Conservation (phyloP, 2,329 filamentous ascomycete species). For the Neonectria punicea region DNA sequence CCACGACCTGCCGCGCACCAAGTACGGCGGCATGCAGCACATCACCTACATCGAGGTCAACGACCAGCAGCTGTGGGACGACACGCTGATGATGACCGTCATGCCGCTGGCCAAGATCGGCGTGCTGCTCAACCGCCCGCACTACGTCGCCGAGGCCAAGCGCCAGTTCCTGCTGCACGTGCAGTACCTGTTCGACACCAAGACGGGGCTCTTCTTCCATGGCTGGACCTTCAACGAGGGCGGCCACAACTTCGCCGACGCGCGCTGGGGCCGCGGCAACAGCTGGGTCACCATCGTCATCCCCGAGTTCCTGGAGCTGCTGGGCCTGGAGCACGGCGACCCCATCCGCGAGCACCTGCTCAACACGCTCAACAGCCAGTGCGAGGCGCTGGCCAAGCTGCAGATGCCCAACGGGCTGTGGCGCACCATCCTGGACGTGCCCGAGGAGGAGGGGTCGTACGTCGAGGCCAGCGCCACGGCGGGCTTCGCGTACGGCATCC, state of each 20-base stretch:
- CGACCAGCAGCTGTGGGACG: constrained; percentile 82
- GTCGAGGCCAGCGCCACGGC: constrained; percentile 81
- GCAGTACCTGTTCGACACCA: constrained; percentile 80
- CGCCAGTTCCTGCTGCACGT: constrained; percentile 81
- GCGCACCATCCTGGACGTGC: constrained; percentile 78
- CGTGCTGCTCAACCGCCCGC: constrained; percentile 72
- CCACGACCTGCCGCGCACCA: constrained; percentile 77
- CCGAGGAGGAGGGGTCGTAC: constrained; percentile 75
- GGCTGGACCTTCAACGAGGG: constrained; percentile 81
- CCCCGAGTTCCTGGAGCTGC: constrained; percentile 80
- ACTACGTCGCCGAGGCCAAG: constrained; percentile 83
- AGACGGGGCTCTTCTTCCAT: constrained; percentile 81
- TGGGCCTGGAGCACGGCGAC: constrained; percentile 72
- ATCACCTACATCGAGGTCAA: constrained; percentile 78
- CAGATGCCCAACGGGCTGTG: constrained; percentile 75
- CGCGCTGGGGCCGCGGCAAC: constrained; percentile 70
- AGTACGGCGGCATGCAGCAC: constrained; percentile 78
- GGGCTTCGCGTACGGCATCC: constrained; percentile 82
- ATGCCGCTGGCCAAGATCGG: constrained; percentile 84
- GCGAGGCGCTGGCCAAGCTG: constrained; percentile 68
- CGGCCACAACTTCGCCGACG: constrained; percentile 70
- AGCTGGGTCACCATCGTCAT: constrained; percentile 86
- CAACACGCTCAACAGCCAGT: constrained; percentile 75
- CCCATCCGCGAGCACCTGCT: constrained; percentile 69
- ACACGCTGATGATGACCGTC: constrained; percentile 90